phyloP scores from a whole-genome alignment of 768 basidiomycete species.

The Suillus discolor region DNA sequence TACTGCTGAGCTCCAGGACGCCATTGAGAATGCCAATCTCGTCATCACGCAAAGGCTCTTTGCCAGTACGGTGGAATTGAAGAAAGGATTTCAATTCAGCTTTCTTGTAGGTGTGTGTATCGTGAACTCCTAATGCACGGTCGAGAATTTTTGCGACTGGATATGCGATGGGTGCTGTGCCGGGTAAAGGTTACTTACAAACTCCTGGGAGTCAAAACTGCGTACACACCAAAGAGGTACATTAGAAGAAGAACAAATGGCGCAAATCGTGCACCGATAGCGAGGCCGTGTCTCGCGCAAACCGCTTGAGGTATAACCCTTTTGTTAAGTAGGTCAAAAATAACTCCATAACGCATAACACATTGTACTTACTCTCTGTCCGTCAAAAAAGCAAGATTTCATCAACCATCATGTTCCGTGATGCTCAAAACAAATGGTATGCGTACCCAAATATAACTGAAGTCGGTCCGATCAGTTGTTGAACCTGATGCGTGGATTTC shows the following conservation, averaged over 20 bases:
- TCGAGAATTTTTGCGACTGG: slow-evolving; percentile 77
- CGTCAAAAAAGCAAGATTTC: not conserved
- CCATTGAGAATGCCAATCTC: slow-evolving; percentile 83
- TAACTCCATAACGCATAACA: too few relatives aligned
- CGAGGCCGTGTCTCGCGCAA: slow-evolving; percentile 75
- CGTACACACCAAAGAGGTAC: slow-evolving; percentile 51
- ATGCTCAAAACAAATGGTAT: not conserved
- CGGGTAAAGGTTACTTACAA: not conserved
- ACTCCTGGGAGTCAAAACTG: slow-evolving; percentile 11
- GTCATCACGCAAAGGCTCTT: slow-evolving; percentile 76
- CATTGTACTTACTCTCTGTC: slow-evolving; percentile 1
- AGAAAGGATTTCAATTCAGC: slow-evolving; percentile 79
- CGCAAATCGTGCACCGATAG: slow-evolving; percentile 77
- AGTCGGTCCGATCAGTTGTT: slow-evolving; percentile 5
- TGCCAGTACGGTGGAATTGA: slow-evolving; percentile 75
- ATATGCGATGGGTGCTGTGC: slow-evolving; percentile 73
- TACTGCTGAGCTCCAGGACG: slow-evolving; percentile 77
- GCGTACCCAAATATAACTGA: slow-evolving; percentile 84
- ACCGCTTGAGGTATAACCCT: slow-evolving; percentile 76
- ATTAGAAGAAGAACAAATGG: slow-evolving; percentile 75
- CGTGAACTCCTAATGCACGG: slow-evolving; percentile 71
- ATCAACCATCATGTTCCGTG: not conserved
- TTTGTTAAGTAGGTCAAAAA: slow-evolving; percentile 6
- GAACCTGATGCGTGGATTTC: slow-evolving; percentile 1
- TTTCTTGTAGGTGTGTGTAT: slow-evolving; percentile 78